phyloP scores from a whole-genome alignment of 805 yeast species.

The Cyberlindnera saturnus region DNA sequence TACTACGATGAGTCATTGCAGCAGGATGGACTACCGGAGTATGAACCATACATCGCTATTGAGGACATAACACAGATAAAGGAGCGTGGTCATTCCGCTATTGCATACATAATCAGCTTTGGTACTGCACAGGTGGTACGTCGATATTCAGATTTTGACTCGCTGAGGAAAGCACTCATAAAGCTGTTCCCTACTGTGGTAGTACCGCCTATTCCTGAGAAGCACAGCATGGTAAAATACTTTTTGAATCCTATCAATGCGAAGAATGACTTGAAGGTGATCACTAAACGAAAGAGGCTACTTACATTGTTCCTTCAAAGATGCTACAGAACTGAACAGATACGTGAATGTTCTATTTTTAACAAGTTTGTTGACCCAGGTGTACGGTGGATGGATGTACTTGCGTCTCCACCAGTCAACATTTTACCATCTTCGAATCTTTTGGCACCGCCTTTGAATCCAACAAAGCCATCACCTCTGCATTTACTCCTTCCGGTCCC shows the following conservation, averaged over 20 bases:
- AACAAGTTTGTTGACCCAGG: conserved; percentile 81
- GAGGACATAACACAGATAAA: conserved; percentile 44
- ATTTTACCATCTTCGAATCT: conserved; percentile 47
- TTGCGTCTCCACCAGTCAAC: conserved; percentile 48
- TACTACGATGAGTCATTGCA: neutral
- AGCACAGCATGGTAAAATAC: conserved; percentile 54
- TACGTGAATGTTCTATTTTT: conserved; percentile 58
- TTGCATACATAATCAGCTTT: conserved; percentile 72
- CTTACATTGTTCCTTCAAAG: conserved; percentile 72
- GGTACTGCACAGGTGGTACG: conserved; percentile 55
- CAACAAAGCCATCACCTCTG: conserved; percentile 49
- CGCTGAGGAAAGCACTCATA: conserved; percentile 60
- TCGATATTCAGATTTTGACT: conserved; percentile 89
- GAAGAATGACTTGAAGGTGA: conserved; percentile 37
- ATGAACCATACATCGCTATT: conserved; percentile 5
- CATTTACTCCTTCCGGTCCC: conserved; percentile 63
- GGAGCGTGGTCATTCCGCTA: conserved; percentile 56
- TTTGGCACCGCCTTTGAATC: conserved; percentile 56
- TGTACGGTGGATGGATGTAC: conserved; percentile 75
- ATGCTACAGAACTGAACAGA: conserved; percentile 52
- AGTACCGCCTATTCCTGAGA: conserved; percentile 93
- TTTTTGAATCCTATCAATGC: conserved; percentile 37
- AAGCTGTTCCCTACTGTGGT: conserved; percentile 75
- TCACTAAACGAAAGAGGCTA: conserved; percentile 69
- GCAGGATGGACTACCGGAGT: neutral